Conservation (phyloP, 2,329 filamentous ascomycete genomes). For the Talaromyces sp. region DNA sequence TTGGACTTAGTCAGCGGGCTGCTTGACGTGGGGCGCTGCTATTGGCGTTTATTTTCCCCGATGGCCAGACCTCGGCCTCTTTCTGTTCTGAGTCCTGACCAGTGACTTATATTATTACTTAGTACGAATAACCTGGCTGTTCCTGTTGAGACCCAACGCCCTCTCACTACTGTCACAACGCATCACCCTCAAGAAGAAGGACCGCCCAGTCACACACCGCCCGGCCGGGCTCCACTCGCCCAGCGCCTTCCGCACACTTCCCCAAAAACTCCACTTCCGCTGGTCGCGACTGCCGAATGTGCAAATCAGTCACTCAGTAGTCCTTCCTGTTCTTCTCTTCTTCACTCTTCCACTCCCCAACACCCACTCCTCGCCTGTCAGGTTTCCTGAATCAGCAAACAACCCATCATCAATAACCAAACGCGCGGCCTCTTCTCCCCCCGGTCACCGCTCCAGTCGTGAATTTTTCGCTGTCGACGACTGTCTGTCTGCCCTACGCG, state of each 20-base stretch:
- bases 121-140: background rate
- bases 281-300: background rate
- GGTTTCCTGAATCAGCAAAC: too few relatives aligned
- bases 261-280: background rate
- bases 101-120: too few relatives aligned
- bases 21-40: conserved; percentile 24
- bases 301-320: background rate
- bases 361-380: background rate
- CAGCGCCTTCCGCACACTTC: background rate
- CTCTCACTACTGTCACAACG: too few relatives aligned
- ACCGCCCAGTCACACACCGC: background rate
- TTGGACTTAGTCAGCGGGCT: background rate
- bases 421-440: too few relatives aligned
- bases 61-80: background rate
- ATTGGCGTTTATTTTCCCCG: conserved; percentile 18
- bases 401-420: background rate
- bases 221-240: conserved; percentile 14
- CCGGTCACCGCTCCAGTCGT: background rate
- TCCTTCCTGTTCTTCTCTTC: background rate
- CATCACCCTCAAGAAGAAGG: background rate
- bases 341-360: background rate
- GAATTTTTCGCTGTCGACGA: background rate
- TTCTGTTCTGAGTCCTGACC: too few relatives aligned
- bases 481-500: background rate
- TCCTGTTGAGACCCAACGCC: background rate